Base-by-base conservation (phyloP, 2,329 filamentous ascomycete species). In the Paecilomyces variotii region DNA sequence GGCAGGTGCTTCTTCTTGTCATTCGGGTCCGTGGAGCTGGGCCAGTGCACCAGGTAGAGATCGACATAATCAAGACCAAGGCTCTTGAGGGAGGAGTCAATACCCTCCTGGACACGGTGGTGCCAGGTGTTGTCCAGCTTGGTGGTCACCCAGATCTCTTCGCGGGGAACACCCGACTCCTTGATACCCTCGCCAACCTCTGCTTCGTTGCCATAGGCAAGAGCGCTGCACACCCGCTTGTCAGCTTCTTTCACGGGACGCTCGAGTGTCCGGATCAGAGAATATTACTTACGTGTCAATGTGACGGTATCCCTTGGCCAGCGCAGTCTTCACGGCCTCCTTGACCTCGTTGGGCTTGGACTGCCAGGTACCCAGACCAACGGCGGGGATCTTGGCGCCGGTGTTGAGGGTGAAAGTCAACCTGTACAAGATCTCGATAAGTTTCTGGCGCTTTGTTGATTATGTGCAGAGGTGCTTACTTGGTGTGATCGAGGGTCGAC, bases 21-120 rank as follows among this genome's bases (percentile, higher is more conserved):
- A 7, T 78, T 74, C 35, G 78, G 76, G 59, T 79, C 78, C 62
- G 84, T 84, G 2, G 82, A 76, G 57, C 77, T 78, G 19, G 83
- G 83, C 81, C 82, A 90, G 76, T 89, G 86, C 69, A 91, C 84
- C 58, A 90, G 80, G 74, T 86, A 89, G n/a, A 90, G 79, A 68
- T 90, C 87, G 60, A 90, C 78, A 68, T 89, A 89, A 66, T 87
- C 85, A 11, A 86, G 77, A 32, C 81, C 83, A 64, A 88, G 81
- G 68, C 83, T 80, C 74, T 85, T 82, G 61, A 88, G 77, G 55
- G 85, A 86, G 51, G 82, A 81, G 62, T 80, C 79, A 61, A 85
- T 84, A 64, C 86, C 86, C 64, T 83, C 77, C 63, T 84, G 74
- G 26, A 89, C 87, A 10, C 80, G 78, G 66, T 82, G 78, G 73